Evolutionary conservation across 441 rosid species (phyloP), one percentile per base, ranked within the genome.

Genomic region (Adansonia grandidieri): DNA sequence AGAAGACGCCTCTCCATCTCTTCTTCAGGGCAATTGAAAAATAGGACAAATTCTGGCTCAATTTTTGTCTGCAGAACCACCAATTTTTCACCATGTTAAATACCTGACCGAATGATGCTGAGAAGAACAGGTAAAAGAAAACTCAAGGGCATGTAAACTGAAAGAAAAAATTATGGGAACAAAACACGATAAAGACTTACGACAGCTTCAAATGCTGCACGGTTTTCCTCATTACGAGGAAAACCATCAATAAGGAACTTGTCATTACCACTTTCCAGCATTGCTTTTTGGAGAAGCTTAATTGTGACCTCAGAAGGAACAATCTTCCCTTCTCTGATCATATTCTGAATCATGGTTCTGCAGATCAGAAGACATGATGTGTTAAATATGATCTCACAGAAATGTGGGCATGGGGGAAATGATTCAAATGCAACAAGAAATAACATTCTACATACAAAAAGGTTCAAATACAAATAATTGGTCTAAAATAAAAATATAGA

Each of bases 261-360:
- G 71, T 66, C 71, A 66, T 66, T 66, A 20, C 87, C 94, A 79
- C 77, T 85, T 82, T 89, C 95, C 73, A 80, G 83, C 82, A 94
- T 91, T 77, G 96, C 98, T 79, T 87, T 88, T 78, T 93, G 89
- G 77, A 96, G 94, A 78, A 96, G 98, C 83, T 89, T 90, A 65
- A 92, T 85, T 28, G 99, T 96, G 15, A 96, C 97, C 88, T 90
- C 97, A 14, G 99, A 93, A 9, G 99, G 97, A 60, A 95, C 99
- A 74, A 95, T 92, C 82, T 88, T 93, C 67, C 99, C 99, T 66
- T 92, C 95, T 80, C 82, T 86, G 78, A 93, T 96, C 93, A 91
- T 87, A 83, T 88, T 85, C 80, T 88, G 90, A 77, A 96, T 96
- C 97, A 92, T 91, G 79, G 92, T 89, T 83, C 98, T 96, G 86